phyloP scores from a whole-genome alignment of 2,329 filamentous ascomycete genomes.

The Sclerotinia sclerotiorum region DNA sequence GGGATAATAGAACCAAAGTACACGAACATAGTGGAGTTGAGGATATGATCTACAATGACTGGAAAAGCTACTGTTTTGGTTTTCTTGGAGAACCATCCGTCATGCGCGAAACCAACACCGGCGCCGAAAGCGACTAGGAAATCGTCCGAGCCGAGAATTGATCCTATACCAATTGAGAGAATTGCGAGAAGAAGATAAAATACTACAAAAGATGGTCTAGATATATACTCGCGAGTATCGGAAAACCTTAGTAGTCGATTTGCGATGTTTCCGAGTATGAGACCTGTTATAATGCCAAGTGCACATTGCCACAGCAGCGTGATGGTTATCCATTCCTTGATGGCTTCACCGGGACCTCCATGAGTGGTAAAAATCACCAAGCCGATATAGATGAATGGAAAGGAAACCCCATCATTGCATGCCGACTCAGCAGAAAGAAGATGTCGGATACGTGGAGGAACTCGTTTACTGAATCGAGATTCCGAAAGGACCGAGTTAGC shows the following conservation, averaged over 20 bases:
- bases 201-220: constrained; percentile 50
- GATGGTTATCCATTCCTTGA: constrained; percentile 54
- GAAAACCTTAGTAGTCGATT: constrained; percentile 52
- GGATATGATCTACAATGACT: constrained; percentile 52
- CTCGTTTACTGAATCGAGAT: constrained; percentile 51
- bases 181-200: constrained; percentile 57
- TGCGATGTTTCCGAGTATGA: constrained; percentile 48
- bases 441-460: constrained; percentile 52
- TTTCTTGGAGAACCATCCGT: constrained; percentile 53
- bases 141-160: constrained; percentile 53
- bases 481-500: constrained; percentile 54
- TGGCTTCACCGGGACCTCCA: constrained; percentile 41
- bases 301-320: constrained; percentile 56
- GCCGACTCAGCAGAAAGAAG: constrained; percentile 55
- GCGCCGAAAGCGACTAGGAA: constrained; percentile 58
- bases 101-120: constrained; percentile 54
- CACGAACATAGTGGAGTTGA: constrained; percentile 56
- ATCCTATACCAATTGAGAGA: constrained; percentile 52
- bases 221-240: constrained; percentile 47
- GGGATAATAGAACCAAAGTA: constrained; percentile 57
- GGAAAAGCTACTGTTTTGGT: constrained; percentile 49
- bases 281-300: constrained; percentile 49
- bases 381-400: constrained; percentile 57
- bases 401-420: constrained; percentile 56
- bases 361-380: constrained; percentile 45